Percentiles rank a stretch among this genome's conserved stretches.
phyloP scores from a whole-genome alignment of 345 rosid genomes.

The Iberis pinnata region DNA sequence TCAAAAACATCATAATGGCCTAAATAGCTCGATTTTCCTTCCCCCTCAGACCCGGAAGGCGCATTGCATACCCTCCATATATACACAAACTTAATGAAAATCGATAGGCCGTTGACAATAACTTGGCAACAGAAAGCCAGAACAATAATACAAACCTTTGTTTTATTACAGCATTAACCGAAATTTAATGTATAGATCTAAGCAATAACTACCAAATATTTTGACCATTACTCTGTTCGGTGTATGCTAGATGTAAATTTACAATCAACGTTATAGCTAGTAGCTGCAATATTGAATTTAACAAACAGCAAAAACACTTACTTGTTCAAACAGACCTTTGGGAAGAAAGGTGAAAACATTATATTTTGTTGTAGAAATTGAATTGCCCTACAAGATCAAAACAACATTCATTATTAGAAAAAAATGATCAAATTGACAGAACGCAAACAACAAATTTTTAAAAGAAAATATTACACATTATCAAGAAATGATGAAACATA shows the following conservation, averaged over 20 bases:
- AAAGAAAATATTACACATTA: not conserved
- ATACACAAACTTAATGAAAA: conserved; percentile 2
- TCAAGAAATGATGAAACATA: not conserved
- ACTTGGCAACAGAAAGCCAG: not conserved
- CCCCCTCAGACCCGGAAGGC: not conserved
- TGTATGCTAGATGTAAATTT: too few species aligned
- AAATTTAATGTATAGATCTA: not conserved
- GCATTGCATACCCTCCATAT: conserved; percentile 1
- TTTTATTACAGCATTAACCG: not conserved
- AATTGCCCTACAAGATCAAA: conserved; percentile 53
- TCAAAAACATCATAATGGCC: not conserved
- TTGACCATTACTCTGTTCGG: not conserved
- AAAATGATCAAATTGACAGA: too few species aligned
- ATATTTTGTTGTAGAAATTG: conserved; percentile 85
- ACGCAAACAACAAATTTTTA: not conserved
- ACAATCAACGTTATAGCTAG: too few species aligned
- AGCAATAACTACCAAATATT: not conserved
- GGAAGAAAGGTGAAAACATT: conserved; percentile 81
- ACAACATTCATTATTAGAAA: conserved; percentile 1
- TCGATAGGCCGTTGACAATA: not conserved
- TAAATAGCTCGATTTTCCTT: not conserved
- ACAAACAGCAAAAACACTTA: conserved; percentile 18
- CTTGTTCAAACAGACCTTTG: conserved; percentile 93
- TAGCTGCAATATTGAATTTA: too few species aligned
- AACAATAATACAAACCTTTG: not conserved